phyloP scores from a whole-genome alignment of 495 filamentous ascomycete genomes.

The Hyphodiscus hymeniophilus region DNA sequence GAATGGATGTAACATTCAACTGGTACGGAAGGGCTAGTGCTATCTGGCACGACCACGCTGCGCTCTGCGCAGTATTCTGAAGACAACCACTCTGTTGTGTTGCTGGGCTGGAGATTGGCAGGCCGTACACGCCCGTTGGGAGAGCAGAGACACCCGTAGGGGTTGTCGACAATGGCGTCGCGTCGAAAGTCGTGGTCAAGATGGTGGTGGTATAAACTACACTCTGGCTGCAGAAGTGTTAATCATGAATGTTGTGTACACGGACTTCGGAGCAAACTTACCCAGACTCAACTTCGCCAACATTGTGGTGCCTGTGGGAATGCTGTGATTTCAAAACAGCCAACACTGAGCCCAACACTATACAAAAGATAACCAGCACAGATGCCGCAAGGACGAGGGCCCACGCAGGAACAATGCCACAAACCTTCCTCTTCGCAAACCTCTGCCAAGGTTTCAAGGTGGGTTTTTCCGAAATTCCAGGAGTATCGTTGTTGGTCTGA shows the following conservation, averaged over 20 bases:
- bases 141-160: constrained; percentile 50
- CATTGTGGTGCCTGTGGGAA: constrained; percentile 20
- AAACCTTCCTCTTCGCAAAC: constrained; percentile 49
- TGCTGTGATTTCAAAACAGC: constrained; percentile 19
- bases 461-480: constrained; percentile 34
- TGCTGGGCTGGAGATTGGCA: constrained; percentile 50
- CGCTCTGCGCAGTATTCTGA: constrained; percentile 43
- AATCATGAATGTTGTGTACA: neutral
- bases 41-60: constrained; percentile 60
- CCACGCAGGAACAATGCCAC: constrained; percentile 62
- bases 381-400: constrained; percentile 47
- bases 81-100: constrained; percentile 60
- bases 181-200: constrained; percentile 54
- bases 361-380: constrained; percentile 49
- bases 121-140: constrained; percentile 53
- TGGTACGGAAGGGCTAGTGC: constrained; percentile 6
- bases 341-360: constrained; percentile 52
- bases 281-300: neutral
- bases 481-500: constrained; percentile 31
- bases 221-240: constrained; percentile 20
- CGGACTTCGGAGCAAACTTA: constrained; percentile 8
- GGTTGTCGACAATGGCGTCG: constrained; percentile 48
- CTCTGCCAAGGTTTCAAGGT: constrained; percentile 45
- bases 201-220: constrained; percentile 27
- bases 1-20: constrained; percentile 10